These are phyloP conservation scores for Furcasterigmium furcatum DNA, from an alignment of 2,329 filamentous ascomycete species.

Conservation along the genomic window DNA sequence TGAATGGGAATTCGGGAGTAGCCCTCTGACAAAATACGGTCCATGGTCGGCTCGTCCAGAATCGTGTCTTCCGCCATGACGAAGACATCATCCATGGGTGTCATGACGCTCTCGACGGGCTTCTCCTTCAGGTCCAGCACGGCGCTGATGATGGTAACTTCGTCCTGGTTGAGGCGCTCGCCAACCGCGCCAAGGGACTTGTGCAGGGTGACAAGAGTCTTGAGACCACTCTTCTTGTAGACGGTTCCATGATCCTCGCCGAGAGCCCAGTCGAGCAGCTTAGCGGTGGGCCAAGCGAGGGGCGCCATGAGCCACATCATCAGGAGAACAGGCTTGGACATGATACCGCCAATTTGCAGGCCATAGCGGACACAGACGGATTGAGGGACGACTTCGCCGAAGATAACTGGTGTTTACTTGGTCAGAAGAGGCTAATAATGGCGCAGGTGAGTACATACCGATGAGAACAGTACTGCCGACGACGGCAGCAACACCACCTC, in stretches of 20 bases:
- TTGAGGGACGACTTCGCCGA: slow-evolving; percentile 94
- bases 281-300: slow-evolving; percentile 90
- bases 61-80: slow-evolving; percentile 94
- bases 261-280: slow-evolving; percentile 88
- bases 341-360: slow-evolving; percentile 89
- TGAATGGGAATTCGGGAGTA: slow-evolving; percentile 97
- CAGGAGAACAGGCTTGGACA: slow-evolving; percentile 79
- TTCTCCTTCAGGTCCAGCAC: slow-evolving; percentile 97
- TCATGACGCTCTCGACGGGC: slow-evolving; percentile 94
- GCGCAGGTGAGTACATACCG: slow-evolving; percentile 51
- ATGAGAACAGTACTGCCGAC: slow-evolving; percentile 91
- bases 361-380: slow-evolving; percentile 96
- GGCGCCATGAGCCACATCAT: slow-evolving; percentile 93
- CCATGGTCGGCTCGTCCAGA: slow-evolving; percentile 91
- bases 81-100: slow-evolving; percentile 96
- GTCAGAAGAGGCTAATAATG: neutral
- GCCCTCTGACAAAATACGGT: slow-evolving; percentile 85
- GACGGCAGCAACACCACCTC: slow-evolving; percentile 91
- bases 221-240: slow-evolving; percentile 97
- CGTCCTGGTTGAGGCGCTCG: slow-evolving; percentile 91
- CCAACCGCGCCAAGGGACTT: slow-evolving; percentile 83
- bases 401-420: slow-evolving; percentile 67
- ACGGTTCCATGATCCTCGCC: slow-evolving; percentile 88
- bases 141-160: slow-evolving; percentile 97
- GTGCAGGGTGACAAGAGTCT: slow-evolving; percentile 93